phyloP scores from a whole-genome alignment of 2,329 filamentous ascomycete species.

The Monilinia fructicola region DNA sequence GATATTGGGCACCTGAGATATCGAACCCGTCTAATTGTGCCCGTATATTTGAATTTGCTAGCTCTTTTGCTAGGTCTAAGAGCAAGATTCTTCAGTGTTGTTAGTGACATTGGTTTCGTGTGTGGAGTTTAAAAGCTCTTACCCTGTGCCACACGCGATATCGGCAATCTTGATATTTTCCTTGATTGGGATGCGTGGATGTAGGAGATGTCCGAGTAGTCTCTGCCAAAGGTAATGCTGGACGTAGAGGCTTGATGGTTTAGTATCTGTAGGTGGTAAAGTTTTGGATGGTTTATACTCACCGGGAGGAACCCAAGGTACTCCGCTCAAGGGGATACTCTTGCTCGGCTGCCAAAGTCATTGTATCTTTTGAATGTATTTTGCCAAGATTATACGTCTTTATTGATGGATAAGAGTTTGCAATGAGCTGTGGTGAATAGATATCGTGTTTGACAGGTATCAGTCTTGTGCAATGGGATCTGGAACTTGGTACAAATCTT shows the following conservation, averaged over 20 bases:
- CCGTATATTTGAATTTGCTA: neutral
- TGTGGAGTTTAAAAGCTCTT: neutral
- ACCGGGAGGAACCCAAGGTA: slow-evolving; percentile 11
- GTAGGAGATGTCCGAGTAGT: slow-evolving; percentile 5
- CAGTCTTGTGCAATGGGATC: too few species aligned
- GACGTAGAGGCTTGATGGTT: slow-evolving; percentile 13
- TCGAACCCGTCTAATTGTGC: slow-evolving; percentile 17
- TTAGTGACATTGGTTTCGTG: neutral
- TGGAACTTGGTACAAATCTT: too few species aligned
- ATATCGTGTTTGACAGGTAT: too few species aligned
- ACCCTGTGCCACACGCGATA: slow-evolving; percentile 21
- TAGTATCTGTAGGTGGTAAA: neutral
- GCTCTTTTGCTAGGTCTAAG: slow-evolving; percentile 19
- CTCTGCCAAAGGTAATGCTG: slow-evolving; percentile 19
- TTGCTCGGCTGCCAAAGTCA: slow-evolving; percentile 1
- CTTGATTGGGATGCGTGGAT: slow-evolving; percentile 2
- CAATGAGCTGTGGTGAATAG: too few species aligned
- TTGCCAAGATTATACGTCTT: neutral
- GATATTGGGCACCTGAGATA: slow-evolving; percentile 12
- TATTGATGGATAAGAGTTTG: too few species aligned
- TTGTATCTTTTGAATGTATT: neutral
- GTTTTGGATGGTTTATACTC: neutral
- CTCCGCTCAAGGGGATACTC: slow-evolving; percentile 11
- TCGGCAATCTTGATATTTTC: slow-evolving; percentile 16
- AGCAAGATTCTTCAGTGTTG: slow-evolving; percentile 13